These are phyloP conservation scores for Talinum fruticosum DNA, from an alignment of 148 eudicot species.

Conservation along the genomic window DNA sequence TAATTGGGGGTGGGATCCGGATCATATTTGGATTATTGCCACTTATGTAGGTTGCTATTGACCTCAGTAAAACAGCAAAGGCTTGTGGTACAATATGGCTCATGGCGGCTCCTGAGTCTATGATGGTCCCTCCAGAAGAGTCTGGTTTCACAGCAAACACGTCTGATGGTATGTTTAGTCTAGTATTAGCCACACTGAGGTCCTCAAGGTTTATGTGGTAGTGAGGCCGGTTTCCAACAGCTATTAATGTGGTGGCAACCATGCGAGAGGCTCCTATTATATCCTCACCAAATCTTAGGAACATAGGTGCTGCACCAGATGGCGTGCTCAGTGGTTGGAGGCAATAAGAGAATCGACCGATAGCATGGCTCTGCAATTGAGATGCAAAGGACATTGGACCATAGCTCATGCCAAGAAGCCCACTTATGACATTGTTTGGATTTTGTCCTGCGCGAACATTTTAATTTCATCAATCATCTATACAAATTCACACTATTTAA, in stretches of 20 bases:
- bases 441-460: neutral
- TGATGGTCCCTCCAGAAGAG: neutral
- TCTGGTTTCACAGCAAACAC: neutral
- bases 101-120: neutral
- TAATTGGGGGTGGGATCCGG: neutral
- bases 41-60: neutral
- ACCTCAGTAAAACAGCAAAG: neutral
- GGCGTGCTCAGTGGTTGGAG: neutral
- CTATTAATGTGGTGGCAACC: neutral
- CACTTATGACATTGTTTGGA: neutral
- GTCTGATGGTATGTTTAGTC: neutral
- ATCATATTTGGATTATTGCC: neutral
- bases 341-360: neutral
- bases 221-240: neutral
- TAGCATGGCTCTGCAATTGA: neutral
- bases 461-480: neutral
- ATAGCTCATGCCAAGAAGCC: neutral
- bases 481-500: too few relatives aligned
- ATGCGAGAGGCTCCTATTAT: neutral
- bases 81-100: neutral
- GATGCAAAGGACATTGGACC: neutral
- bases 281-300: neutral
- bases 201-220: neutral
- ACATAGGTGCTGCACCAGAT: neutral
- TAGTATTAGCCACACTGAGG: neutral